Conservation (phyloP, 257 asterid species). For the Nicotiana undulata region DNA sequence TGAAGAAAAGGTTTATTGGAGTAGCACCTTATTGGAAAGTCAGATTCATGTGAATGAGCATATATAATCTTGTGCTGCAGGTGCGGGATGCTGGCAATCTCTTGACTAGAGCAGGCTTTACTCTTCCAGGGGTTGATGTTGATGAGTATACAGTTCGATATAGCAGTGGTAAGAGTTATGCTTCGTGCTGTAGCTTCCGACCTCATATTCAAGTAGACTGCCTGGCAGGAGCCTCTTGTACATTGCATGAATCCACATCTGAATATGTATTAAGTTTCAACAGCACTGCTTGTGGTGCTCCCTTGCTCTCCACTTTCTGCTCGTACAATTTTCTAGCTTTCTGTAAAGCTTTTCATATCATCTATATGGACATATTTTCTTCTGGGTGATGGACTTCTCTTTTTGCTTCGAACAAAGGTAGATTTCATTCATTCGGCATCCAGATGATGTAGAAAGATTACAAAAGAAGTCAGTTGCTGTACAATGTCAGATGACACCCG, state of each 20-base stretch:
- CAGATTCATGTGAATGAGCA: background rate
- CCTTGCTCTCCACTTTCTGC: background rate
- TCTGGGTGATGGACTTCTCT: background rate
- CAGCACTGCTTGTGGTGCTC: background rate
- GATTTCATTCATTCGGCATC: no score
- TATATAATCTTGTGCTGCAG: conserved; percentile 24
- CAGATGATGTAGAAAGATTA: no score
- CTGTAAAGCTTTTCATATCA: background rate
- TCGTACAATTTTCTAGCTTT: background rate
- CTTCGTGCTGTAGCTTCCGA: conserved; percentile 9
- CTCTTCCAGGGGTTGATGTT: conserved; percentile 95
- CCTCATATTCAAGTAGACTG: background rate
- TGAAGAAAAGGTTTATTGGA: background rate
- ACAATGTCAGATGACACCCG: no score
- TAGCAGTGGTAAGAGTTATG: conserved; percentile 47
- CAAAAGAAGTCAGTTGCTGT: no score
- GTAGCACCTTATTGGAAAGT: background rate
- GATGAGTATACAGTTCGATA: conserved; percentile 87
- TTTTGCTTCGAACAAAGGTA: no score
- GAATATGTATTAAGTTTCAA: background rate
- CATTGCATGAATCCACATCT: background rate
- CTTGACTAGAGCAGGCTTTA: conserved; percentile 88
- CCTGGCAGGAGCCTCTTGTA: background rate
- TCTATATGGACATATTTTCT: background rate
- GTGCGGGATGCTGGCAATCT: conserved; percentile 98